Evolutionary conservation across 179 eudicot genomes (phyloP), one percentile per base, ranked within the genome.

Genomic region (Silene coronaria): DNA sequence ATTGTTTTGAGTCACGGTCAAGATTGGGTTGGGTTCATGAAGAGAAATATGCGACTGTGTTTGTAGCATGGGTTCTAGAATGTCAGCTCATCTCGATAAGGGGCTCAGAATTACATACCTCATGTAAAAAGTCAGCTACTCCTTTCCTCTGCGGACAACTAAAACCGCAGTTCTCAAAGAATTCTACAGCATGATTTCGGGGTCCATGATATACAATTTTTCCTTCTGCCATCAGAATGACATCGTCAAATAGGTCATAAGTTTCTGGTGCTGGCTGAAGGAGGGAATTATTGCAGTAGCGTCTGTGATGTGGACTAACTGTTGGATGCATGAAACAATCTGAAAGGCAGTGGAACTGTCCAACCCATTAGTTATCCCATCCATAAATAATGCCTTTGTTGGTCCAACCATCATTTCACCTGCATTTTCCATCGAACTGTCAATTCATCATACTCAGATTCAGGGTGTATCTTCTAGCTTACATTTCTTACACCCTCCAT

Each of bases 341-440:
- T 92, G 96, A 83, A 85, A 92, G n/a, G 94, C 91, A 55, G 94
- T 92, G 66, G 97, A 90, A 77, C 97, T 92, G 81, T 92, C 97
- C 80, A 92, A 75, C 10, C 97, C 97, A 78, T 89, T 92, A 48
- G 97, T 90, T 80, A 92, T 92, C 85, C 91, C 96, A 77, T 92
- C 97, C 93, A 92, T 85, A 73, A 90, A 88, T 22, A 92, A 72
- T 60, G 90, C 92, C 82, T 83, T 88, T 65, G 92, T 87, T 36
- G 97, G 96, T 38, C 97, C 97, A 58, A 92, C 90, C 63, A 91
- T 87, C 93, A 92, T 90, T 85, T 92, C 97, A 21, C 90, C 97
- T 92, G 83, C 71, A 69, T 12, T 76, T 71, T 75, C 23, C 63
- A 67, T 76, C 9, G 27, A 76, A 42, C 14, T 6, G 53, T n/a